Evolutionary conservation across 1,284 basidiomycete species (phyloP), one percentile per base, ranked within the genome.

Genomic region (Testicularia cyperi): DNA sequence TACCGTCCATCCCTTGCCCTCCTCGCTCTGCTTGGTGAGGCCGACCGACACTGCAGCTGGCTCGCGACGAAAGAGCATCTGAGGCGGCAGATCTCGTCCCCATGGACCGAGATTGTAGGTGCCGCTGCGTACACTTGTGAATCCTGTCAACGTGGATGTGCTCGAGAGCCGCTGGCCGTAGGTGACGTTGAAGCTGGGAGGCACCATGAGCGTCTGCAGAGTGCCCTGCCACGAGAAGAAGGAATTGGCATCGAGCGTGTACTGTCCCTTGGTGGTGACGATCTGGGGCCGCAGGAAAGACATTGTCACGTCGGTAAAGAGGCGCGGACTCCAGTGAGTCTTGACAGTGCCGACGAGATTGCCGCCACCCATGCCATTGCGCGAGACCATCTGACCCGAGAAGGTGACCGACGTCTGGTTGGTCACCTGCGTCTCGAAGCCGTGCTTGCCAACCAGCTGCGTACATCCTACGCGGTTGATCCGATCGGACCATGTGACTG

Each of bases 241-340:
- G n/a, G 55, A 38, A 21, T 65, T 58, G 44, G 79, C 72, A 42
- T 80, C 79, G 25, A 79, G 47, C 2, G 78, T 76, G 40, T 78
- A 83, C 15, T 78, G 77, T 6, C 78, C 73, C 30, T 79, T 78
- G 26, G 78, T 66, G 14, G 74, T 77, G 33, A 79, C 51, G 16
- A 78, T 49, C 36, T 79, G 78, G 42, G 81, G 82, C 5, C 75
- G 64, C 19, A 83, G 55, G 13, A 79, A 58, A 1, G 79, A 79
- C 19, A 78, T 73, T n/a, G 53, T 68, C 15, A 66, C 18, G 23
- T 76, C 74, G 21, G 64, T 65, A 72, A 28, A 77, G 7, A 86
- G 72, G 26, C 81, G 79, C 12, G 83, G 83, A 18, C 82, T 83
- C 70, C 83, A 82, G 52, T 85, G 85, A 64, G 86, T 83, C 46